phyloP scores from a whole-genome alignment of 1,284 basidiomycete genomes.

The Ustilago lituana region DNA sequence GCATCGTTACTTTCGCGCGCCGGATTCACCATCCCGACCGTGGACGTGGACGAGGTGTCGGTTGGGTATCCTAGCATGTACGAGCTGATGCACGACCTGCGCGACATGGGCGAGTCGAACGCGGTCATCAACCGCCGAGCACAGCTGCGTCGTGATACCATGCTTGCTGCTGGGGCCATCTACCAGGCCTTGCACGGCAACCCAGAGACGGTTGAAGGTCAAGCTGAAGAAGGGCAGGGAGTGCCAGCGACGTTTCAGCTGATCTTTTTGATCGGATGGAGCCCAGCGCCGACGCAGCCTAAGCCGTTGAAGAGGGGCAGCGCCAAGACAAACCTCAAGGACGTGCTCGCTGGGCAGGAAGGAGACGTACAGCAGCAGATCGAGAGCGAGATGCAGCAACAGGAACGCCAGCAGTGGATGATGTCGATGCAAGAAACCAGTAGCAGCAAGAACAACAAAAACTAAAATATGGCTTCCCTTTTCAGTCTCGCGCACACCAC shows the following conservation, averaged over 20 bases:
- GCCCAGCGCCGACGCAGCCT: conserved; percentile 83
- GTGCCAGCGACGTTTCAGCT: conserved; percentile 95
- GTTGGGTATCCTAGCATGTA: conserved; percentile 94
- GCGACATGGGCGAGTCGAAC: conserved; percentile 96
- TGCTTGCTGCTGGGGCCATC: conserved; percentile 89
- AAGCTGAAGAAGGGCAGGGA: conserved; percentile 71
- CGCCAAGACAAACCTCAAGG: conserved; percentile 81
- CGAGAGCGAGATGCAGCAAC: conserved; percentile 19
- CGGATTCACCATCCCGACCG: conserved; percentile 91
- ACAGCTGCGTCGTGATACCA: conserved; percentile 82
- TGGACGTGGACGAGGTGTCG: conserved; percentile 92
- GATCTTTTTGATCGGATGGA: conserved; percentile 99
- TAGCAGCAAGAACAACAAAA: conserved; percentile 6
- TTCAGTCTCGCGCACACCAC: neutral
- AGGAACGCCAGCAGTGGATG: conserved; percentile 30
- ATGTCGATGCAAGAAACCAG: conserved; percentile 26
- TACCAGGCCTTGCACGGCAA: conserved; percentile 78
- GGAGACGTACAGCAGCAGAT: conserved; percentile 27
- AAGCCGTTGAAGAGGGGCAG: conserved; percentile 86
- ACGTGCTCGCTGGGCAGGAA: conserved; percentile 67
- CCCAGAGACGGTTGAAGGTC: conserved; percentile 8
- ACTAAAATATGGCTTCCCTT: neutral
- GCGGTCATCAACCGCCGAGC: conserved; percentile 77
- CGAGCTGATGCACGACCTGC: conserved; percentile 91
- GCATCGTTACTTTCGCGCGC: conserved; percentile 77